Evolutionary conservation across 1,284 basidiomycete species (phyloP).

Genomic region (Rhizopogon parksii): DNA sequence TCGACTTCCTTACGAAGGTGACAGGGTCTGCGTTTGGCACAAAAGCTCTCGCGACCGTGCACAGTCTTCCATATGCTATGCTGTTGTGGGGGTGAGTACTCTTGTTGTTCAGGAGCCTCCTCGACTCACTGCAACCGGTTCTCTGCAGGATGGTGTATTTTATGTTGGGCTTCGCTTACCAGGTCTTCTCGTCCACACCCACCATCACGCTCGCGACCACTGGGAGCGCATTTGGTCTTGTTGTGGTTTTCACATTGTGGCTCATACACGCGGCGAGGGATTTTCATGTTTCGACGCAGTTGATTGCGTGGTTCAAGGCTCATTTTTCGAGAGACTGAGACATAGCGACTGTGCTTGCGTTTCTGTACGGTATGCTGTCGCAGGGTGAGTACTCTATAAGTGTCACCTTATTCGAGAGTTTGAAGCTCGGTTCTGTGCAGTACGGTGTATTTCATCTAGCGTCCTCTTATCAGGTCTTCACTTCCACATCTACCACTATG

Average conservation of each 20-base stretch:
- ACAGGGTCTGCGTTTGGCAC: slow-evolving; percentile 7
- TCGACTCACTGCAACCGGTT: background rate
- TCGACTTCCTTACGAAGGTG: slow-evolving; percentile 1
- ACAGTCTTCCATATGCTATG: slow-evolving; percentile 23
- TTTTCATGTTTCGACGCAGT: background rate
- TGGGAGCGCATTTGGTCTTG: background rate
- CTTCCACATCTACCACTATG: too few species aligned
- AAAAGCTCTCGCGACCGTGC: slow-evolving; percentile 24
- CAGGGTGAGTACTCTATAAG: slow-evolving; percentile 11
- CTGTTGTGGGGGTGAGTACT: slow-evolving; percentile 19
- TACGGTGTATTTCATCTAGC: slow-evolving; percentile 6
- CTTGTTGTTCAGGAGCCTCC: background rate
- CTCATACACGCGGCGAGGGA: background rate
- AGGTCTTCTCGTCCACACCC: background rate
- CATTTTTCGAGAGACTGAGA: too few species aligned
- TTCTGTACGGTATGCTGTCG: slow-evolving; percentile 23
- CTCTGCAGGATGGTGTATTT: slow-evolving; percentile 2
- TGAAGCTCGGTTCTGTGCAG: background rate
- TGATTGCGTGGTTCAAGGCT: too few species aligned
- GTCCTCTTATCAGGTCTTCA: background rate
- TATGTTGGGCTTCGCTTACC: background rate
- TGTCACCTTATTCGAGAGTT: background rate
- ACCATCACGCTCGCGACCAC: background rate
- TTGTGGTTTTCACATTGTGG: background rate
- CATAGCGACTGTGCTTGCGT: too few species aligned